These are phyloP conservation scores for Filobasidium uniguttulatum DNA, from an alignment of 1,284 basidiomycete genomes.

Conservation along the genomic window DNA sequence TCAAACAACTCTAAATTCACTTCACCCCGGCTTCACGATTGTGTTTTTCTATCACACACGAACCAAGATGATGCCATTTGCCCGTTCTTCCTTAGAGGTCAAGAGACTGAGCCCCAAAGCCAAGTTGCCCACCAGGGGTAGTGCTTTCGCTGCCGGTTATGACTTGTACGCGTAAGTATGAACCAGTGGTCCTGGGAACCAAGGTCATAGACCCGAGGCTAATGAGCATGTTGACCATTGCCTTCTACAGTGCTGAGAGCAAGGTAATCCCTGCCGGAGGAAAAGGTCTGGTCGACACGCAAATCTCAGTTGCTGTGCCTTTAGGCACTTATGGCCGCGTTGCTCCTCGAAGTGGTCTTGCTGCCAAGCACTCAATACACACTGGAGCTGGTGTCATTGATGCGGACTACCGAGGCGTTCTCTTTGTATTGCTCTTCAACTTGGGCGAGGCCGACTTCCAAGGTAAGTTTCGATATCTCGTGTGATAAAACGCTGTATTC, in stretches of 20 bases:
- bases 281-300: conserved; percentile 78
- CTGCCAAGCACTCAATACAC: conserved; percentile 92
- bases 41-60: too few species aligned
- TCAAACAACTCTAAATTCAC: too few species aligned
- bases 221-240: conserved; percentile 2
- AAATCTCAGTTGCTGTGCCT: conserved; percentile 84
- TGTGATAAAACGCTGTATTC: not conserved
- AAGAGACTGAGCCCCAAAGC: conserved; percentile 74
- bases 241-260: conserved; percentile 48
- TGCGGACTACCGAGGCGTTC: conserved; percentile 81
- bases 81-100: conserved; percentile 54
- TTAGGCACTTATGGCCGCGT: conserved; percentile 87
- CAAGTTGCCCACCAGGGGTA: conserved; percentile 74
- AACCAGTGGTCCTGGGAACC: not conserved
- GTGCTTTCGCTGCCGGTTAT: conserved; percentile 75
- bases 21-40: too few species aligned
- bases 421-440: conserved; percentile 94
- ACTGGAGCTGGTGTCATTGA: conserved; percentile 95
- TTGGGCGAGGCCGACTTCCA: conserved; percentile 74
- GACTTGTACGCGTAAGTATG: conserved; percentile 68
- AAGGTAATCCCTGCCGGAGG: conserved; percentile 68
- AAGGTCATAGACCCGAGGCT: too few species aligned
- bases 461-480: conserved; percentile 42
- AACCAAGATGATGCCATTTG: too few species aligned
- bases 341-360: conserved; percentile 80